Base-by-base conservation (phyloP, 1,139 yeast species). In the Wickerhamomyces sp. region DNA sequence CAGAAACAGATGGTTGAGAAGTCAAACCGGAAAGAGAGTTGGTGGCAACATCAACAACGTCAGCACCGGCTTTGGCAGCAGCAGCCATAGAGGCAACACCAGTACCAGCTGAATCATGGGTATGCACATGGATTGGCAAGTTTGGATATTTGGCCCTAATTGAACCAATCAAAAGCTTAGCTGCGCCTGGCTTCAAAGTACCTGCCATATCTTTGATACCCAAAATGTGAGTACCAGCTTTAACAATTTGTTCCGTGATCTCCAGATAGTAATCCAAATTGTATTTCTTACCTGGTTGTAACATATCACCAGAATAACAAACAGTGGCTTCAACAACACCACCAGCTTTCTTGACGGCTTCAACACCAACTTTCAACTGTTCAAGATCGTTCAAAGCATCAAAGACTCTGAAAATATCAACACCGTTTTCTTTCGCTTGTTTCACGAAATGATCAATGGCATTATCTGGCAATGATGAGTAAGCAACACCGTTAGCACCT, bases 201-300 rank as follows among this genome's bases (percentile, higher is more conserved):
- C 99, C 99, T 35, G 99, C 99, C 99, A 91, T 91, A 67, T 91
- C 99, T 67, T 91, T 91, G 59, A 91, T 91, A 64, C 97, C 98
- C 54, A 91, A 72, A 57, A 91, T 77, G 62, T 91, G 98, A 32
- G 97, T 91, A 52, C 99, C 99, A 87, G 89, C 81, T 44, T 66
- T 70, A 46, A 91, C 96, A 56, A 91, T 79, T 57, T 82, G 69
- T 51, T 83, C 95, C 45, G 84, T 91, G 42, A 89, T 79, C 16
- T 70, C 70, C 57, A 91, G 58, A 68, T 91, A 91, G 70, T 91
- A 91, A 32, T 79, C 86, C 61, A 93, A 74, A 68, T 88, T 88
- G 71, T 93, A 91, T 70, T 91, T 91, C 78, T 91, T 91, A 51
- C 91, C 89, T 32, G 88, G 85, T 64, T 81, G 78, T 55, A 91